Percentiles rank a stretch among this genome's conserved stretches.
These are phyloP conservation scores for rapeseed (Brassica napus) DNA, from an alignment of 345 rosid genomes.

Conservation along the genomic window Da-Ae NC_063445.1:7606001-7606500, in stretches of 20 bases:
- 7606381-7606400: slow-evolving; percentile 82
- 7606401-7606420: slow-evolving; percentile 89
- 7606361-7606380: slow-evolving; percentile 78
- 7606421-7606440: slow-evolving; percentile 40
- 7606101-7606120: slow-evolving; percentile 64
- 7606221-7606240: slow-evolving; percentile 73
- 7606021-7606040: slow-evolving; percentile 81
- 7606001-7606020: slow-evolving; percentile 66
- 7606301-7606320: slow-evolving; percentile 79
- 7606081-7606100: slow-evolving; percentile 51
- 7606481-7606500: slow-evolving; percentile 52
- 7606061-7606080: slow-evolving; percentile 67
- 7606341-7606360: slow-evolving; percentile 86
- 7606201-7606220: slow-evolving; percentile 38
- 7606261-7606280: slow-evolving; percentile 96
- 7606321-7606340: slow-evolving; percentile 74
- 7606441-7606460: slow-evolving; percentile 49
- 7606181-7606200: slow-evolving; percentile 51
- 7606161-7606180: slow-evolving; percentile 55
- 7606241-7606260: slow-evolving; percentile 83
- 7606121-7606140: slow-evolving; percentile 64
- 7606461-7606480: slow-evolving; percentile 65
- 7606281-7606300: slow-evolving; percentile 85
- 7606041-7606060: slow-evolving; percentile 47
- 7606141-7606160: slow-evolving; percentile 79